These are phyloP conservation scores for Sphaerosporella brunnea DNA, from an alignment of 495 filamentous ascomycete species.

Conservation along the genomic window DNA sequence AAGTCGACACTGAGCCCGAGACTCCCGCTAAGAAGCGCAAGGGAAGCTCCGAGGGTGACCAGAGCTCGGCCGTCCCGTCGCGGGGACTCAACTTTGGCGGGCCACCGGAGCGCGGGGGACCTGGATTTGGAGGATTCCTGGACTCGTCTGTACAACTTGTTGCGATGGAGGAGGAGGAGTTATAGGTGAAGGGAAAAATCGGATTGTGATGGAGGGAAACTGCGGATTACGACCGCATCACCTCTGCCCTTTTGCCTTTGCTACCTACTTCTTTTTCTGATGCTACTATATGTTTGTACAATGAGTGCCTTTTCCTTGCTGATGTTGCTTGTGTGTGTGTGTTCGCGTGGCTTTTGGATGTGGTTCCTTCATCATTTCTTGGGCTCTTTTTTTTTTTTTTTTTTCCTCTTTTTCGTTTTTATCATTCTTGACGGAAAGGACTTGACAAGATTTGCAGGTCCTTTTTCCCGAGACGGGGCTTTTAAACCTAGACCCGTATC, in stretches of 20 bases:
- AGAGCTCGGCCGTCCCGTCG: slow-evolving; percentile 13
- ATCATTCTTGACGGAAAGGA: slow-evolving; percentile 14
- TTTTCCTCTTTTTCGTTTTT: slow-evolving; percentile 8
- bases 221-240: too few relatives aligned
- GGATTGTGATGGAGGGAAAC: too few relatives aligned
- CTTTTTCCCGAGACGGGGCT: slow-evolving; percentile 25
- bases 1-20: slow-evolving; percentile 14
- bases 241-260: too few relatives aligned
- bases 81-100: slow-evolving; percentile 22
- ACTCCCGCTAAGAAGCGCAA: slow-evolving; percentile 23
- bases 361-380: background rate
- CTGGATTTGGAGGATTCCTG: slow-evolving; percentile 22
- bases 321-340: too few relatives aligned
- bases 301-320: background rate
- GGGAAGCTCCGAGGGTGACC: slow-evolving; percentile 20
- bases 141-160: slow-evolving; percentile 6
- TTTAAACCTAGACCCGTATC: slow-evolving; percentile 9
- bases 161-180: slow-evolving; percentile 21
- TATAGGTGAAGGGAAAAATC: slow-evolving; percentile 13
- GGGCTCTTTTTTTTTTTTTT: slow-evolving; percentile 10
- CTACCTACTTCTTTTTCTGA: slow-evolving; percentile 2
- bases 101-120: slow-evolving; percentile 13
- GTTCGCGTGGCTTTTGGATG: too few relatives aligned
- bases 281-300: slow-evolving; percentile 9
- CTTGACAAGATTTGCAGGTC: slow-evolving; percentile 26